Percentiles rank a stretch among this genome's conserved stretches.
These are phyloP conservation scores for Pharus latifolius DNA, from an alignment of 176 grass and related monocot species.

Conservation along the genomic window DNA sequence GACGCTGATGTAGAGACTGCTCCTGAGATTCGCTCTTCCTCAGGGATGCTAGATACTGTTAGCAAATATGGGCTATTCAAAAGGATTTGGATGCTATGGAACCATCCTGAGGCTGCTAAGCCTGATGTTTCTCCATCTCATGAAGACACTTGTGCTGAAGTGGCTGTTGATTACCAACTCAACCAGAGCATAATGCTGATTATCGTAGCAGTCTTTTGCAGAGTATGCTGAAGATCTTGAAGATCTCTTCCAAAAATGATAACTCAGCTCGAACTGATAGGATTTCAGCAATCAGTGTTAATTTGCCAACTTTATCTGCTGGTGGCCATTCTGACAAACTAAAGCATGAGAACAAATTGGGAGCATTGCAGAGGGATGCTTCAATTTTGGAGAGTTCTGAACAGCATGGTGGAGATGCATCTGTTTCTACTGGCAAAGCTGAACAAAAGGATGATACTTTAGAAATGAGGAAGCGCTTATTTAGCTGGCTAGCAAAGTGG, in stretches of 20 bases:
- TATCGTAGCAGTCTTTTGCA: background rate
- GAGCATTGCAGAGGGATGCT: background rate
- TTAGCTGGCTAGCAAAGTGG: slow-evolving; percentile 30
- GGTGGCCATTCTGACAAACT: slow-evolving; percentile 17
- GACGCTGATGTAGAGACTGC: slow-evolving; percentile 7
- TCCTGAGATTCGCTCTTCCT: slow-evolving; percentile 21
- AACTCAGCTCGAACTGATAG: slow-evolving; percentile 4
- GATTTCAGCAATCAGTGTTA: background rate
- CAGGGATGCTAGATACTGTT: slow-evolving; percentile 8
- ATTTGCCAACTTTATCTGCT: slow-evolving; percentile 4
- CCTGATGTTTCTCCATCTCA: slow-evolving; percentile 18
- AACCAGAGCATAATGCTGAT: slow-evolving; percentile 15
- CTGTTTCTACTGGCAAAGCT: slow-evolving; percentile 22
- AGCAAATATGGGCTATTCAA: slow-evolving; percentile 26
- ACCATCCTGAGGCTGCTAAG: slow-evolving; percentile 18
- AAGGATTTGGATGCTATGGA: slow-evolving; percentile 39
- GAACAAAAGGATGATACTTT: slow-evolving; percentile 16
- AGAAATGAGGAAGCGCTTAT: slow-evolving; percentile 18
- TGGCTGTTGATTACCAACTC: slow-evolving; percentile 14
- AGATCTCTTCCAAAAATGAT: background rate
- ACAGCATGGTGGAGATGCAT: background rate
- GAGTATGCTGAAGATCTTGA: slow-evolving; percentile 7
- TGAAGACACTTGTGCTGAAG: slow-evolving; percentile 23
- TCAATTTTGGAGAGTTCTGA: slow-evolving; percentile 14
- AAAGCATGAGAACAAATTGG: background rate